Evolutionary conservation across 2,329 filamentous ascomycete species (phyloP).

Genomic region (Trichophyton mentagrophytes): DNA sequence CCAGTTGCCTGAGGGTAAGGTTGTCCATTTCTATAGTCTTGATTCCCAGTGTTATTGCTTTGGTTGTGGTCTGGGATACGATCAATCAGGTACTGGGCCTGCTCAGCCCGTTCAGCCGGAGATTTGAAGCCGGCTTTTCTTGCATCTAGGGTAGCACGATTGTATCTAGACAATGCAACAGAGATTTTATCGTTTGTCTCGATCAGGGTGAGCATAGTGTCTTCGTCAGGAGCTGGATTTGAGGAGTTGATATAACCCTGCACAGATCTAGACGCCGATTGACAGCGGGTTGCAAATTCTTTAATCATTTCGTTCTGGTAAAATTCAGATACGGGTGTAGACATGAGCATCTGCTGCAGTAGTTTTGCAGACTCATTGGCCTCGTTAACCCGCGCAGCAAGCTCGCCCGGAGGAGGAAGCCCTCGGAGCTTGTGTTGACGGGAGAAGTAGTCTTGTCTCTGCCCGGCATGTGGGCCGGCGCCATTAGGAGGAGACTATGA

Average conservation of each 20-base stretch:
- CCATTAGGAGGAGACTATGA: not conserved
- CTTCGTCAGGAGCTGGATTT: conserved; percentile 72
- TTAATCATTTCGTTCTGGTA: conserved; percentile 75
- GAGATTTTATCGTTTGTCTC: conserved; percentile 89
- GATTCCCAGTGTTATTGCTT: too few relatives aligned
- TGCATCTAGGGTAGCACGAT: conserved; percentile 57
- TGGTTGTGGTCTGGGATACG: not conserved
- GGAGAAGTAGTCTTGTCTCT: conserved; percentile 14
- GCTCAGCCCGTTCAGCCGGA: not conserved
- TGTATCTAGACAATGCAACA: conserved; percentile 68
- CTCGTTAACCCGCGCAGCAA: conserved; percentile 75
- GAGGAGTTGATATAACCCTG: conserved; percentile 74
- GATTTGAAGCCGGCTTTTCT: conserved; percentile 19
- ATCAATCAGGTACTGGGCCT: not conserved
- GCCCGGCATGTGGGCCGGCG: conserved; percentile 1
- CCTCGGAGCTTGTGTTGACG: conserved; percentile 23
- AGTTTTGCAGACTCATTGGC: conserved; percentile 82
- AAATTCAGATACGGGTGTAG: conserved; percentile 64
- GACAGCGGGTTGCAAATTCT: conserved; percentile 82
- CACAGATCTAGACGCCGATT: conserved; percentile 64
- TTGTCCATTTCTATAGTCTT: not conserved
- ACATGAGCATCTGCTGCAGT: conserved; percentile 80
- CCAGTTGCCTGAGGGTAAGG: not conserved
- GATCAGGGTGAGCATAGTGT: conserved; percentile 85
- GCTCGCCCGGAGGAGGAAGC: conserved; percentile 58